phyloP scores from a whole-genome alignment of 2,329 filamentous ascomycete species.

The Albifimbria verrucaria region DNA sequence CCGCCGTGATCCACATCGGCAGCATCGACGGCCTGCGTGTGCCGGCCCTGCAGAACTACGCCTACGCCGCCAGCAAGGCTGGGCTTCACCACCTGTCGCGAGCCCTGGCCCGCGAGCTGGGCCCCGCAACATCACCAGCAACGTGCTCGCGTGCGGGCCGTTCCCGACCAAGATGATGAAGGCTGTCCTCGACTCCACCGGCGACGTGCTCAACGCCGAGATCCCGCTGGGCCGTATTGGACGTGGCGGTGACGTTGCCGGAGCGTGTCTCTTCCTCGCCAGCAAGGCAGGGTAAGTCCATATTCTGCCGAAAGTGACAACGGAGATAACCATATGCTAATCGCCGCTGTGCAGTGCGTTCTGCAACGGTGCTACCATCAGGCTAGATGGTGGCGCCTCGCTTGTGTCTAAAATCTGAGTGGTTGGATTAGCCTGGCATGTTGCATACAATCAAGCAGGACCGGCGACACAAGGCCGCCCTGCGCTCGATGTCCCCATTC shows the following conservation, averaged over 20 bases:
- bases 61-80: constrained; percentile 60
- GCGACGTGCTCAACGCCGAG: constrained; percentile 50
- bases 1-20: constrained; percentile 63
- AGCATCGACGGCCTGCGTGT: constrained; percentile 61
- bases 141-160: constrained; percentile 69
- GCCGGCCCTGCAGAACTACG: constrained; percentile 55
- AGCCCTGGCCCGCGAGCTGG: constrained; percentile 58
- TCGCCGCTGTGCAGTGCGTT: constrained; percentile 36
- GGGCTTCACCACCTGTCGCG: constrained; percentile 61
- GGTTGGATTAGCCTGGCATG: background rate
- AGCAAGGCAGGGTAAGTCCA: constrained; percentile 60
- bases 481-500: too few relatives aligned
- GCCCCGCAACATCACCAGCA: constrained; percentile 60
- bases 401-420: constrained; percentile 42
- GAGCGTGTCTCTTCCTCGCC: constrained; percentile 66
- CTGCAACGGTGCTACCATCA: constrained; percentile 63
- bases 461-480: too few relatives aligned
- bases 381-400: constrained; percentile 56
- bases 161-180: constrained; percentile 70
- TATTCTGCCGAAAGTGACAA: too few relatives aligned
- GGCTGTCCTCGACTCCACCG: constrained; percentile 52
- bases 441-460: too few relatives aligned
- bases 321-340: constrained; percentile 12
- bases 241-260: constrained; percentile 64
- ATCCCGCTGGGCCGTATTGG: constrained; percentile 68